Base-by-base conservation (phyloP, 805 yeast genomes). In the Kazachstania kunashirensis region DNA sequence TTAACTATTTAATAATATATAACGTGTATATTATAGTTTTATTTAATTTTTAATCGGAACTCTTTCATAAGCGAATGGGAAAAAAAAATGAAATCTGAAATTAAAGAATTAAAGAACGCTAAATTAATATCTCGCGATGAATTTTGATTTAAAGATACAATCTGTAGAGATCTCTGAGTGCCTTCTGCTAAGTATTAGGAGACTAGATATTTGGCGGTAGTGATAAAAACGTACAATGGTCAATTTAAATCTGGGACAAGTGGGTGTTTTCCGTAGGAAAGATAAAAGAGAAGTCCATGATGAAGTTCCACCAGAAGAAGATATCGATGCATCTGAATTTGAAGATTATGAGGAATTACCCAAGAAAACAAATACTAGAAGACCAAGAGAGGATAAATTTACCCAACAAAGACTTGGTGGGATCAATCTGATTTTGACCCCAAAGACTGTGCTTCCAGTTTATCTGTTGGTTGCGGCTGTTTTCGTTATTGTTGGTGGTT, bases 401-500 rank as follows among this genome's bases (percentile, higher is more conserved):
- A 70, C 88, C 40, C 94, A 82, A 50, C 81, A 75, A 47, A 57
- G 73, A 41, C 53, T 75, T 30, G 70, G 68, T 36, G 67, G 78
- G 15, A 61, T 72, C 55, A 76, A 74, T 38, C 97, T 97, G 1
- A 84, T 92, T 42, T 71, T 88, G 47, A 86, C 96, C 2, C 96
- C 96, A 5, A 79, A 75, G 50, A 76, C 92, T 20, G 94, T 89
- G 34, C 71, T 89, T 36, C 95, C 96, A 6, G 63, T 89, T 39
- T 74, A 88, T 47, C 63, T 86, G 30, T 41, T 75, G 11, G 65
- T 88, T 30, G 85, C 94, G 1, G 68, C 80, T n/a, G 68, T 92
- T 11, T 82, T 86, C 55, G 84, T 89, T 10, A 94, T 95, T 12
- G 72, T 92, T 38, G 98, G 98, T 16, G 85, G 86, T 15, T 88